phyloP scores from a whole-genome alignment of 2,329 filamentous ascomycete genomes.

The Fusarium citri region DNA sequence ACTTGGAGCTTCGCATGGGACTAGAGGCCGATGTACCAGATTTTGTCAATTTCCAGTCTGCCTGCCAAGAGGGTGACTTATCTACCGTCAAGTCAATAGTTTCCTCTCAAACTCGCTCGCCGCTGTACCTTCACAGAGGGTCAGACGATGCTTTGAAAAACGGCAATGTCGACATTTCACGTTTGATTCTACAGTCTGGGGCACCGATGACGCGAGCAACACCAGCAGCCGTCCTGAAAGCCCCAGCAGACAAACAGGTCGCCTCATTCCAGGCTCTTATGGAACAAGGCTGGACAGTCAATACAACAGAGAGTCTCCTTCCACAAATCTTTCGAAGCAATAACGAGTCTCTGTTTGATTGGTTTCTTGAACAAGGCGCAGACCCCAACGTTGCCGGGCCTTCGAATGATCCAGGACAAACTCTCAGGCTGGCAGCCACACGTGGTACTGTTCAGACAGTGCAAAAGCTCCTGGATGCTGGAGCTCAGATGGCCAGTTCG shows the following conservation, averaged over 20 bases:
- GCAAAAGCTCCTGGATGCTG: not conserved
- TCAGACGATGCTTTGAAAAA: not conserved
- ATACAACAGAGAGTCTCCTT: not conserved
- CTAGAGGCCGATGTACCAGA: not conserved
- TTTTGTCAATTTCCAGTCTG: slow-evolving; percentile 12
- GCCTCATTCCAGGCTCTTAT: not conserved
- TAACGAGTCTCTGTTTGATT: not conserved
- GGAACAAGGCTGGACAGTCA: not conserved
- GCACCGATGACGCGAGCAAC: slow-evolving; percentile 22
- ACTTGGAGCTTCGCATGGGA: not conserved
- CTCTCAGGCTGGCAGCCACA: not conserved
- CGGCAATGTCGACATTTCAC: slow-evolving; percentile 22
- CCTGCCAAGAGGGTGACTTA: slow-evolving; percentile 24
- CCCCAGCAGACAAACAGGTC: not conserved
- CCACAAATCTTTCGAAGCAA: not conserved
- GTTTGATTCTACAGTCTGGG: slow-evolving; percentile 13
- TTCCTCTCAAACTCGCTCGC: not conserved
- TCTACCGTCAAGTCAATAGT: slow-evolving; percentile 1
- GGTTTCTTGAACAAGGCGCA: not conserved
- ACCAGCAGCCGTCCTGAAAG: slow-evolving; percentile 11
- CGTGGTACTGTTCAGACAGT: not conserved
- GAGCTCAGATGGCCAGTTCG: not conserved
- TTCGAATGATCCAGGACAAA: not conserved
- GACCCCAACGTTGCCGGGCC: not conserved
- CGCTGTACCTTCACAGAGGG: not conserved